Evolutionary conservation across 371 early-diverging fungal genomes (phyloP), one percentile per base, ranked within the genome.

Genomic region (Actinomortierella wolfii): DNA sequence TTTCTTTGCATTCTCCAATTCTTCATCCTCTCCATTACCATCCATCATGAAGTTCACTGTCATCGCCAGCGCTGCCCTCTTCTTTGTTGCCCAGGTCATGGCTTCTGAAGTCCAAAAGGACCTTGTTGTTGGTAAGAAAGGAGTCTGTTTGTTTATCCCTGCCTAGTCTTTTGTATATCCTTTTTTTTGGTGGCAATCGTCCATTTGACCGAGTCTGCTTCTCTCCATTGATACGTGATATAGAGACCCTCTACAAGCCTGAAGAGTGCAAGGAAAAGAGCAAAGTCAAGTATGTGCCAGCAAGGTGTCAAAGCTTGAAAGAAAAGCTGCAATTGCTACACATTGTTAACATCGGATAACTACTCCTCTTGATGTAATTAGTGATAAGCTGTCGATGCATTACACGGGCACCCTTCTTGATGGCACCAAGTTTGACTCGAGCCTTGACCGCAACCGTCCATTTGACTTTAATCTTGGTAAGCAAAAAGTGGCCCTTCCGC

Each of bases 401-500:
- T 95, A 95, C 68, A 86, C 85, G 3, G 92, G 92, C 47, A 87
- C 86, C 14, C 74, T 92, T 21, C 89, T 90, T 61, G 79, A 81
- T 13, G 92, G 92, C 7, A 67, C 73, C 20, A 84, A 91, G 78
- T 94, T 94, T 67, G 95, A 94, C 69, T 88, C 88, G 34, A 88
- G 89, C 61, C 42, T 78, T 55, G 89, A 89, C 62, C 84, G 95
- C 54, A 74, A 80, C 51, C 76, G 82, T 44, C 87, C 92, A 18
- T 88, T 95, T 52, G 85, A 87, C 44, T 94, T 94, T 65, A 81
- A 77, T 5, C 77, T 95, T 17, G 91, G 92, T 67, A 74, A 41
- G 53, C 51, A 69, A 57, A 15, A 7, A 4, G 14, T 13, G 17
- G n/a, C 3, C 20, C n/a, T 44, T 44, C n/a, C n/a, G n/a, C n/a